Evolutionary conservation across 768 basidiomycete species (phyloP), one percentile per base, ranked within the genome.

Genomic region (Lentinula sp.): DNA sequence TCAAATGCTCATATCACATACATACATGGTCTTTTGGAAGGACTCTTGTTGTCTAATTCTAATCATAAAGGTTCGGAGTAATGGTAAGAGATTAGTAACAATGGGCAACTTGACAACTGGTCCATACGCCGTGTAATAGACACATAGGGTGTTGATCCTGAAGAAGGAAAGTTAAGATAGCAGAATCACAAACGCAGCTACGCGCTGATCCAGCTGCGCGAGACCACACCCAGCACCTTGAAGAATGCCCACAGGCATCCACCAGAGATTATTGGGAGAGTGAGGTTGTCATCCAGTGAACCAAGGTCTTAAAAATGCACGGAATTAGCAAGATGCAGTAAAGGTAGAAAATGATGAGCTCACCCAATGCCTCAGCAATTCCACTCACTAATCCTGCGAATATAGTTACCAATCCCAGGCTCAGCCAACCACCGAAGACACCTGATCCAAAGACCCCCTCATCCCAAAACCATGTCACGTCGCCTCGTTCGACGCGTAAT

Each of bases 301-400:
- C 93, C 93, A 2, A 96, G 77, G 71, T 95, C 93, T 96, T 69
- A 32, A 52, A 21, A 23, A 18, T 8, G 7, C 37, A 39, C 7
- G 13, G 1, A 49, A 39, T 23, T 13, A 18, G 45, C 43, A 63
- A 35, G 53, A 55, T 0, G 3, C 35, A 6, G 37, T 16, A 49
- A 43, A 56, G 50, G 15, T 57, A 1, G 62, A 60, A 52, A 46
- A 40, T 59, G 62, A 59, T 55, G 42, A 5, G 79, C 86, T 63
- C 68, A 94, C 94, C 93, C 15, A 96, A 74, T 0, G 93, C 94
- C 72, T 96, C 95, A n/a, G 90, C 87, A 23, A 93, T 77, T 16
- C 90, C 94, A 21, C 90, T 87, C 11, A 93, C 86, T 35, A 94
- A 62, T 1, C 94, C 95, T 11, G 90, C 80, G 2, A 88, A 79